These are phyloP conservation scores for Aspergillus ochraceus DNA, from an alignment of 2,329 filamentous ascomycete genomes.

Conservation along the genomic window DNA sequence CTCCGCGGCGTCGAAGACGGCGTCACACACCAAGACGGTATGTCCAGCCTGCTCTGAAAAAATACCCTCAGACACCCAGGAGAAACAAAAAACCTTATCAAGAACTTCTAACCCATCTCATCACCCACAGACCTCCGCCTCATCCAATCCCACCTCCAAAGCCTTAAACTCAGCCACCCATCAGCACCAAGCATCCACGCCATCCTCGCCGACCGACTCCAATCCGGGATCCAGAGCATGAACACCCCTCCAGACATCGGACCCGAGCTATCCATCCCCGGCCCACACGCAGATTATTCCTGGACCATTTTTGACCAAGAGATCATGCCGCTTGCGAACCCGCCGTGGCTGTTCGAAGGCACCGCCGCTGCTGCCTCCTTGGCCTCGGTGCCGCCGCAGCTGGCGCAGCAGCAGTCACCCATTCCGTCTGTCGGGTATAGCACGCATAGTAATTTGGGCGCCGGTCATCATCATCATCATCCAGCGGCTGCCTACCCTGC, in stretches of 20 bases:
- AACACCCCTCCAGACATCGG: slow-evolving; percentile 29
- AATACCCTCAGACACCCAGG: neutral
- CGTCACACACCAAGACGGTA: slow-evolving; percentile 31
- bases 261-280: slow-evolving; percentile 19
- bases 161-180: slow-evolving; percentile 22
- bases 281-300: slow-evolving; percentile 22
- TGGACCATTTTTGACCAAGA: slow-evolving; percentile 35
- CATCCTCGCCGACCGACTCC: slow-evolving; percentile 25
- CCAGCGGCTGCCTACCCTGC: too few relatives aligned
- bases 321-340: slow-evolving; percentile 30
- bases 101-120: neutral
- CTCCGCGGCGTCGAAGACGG: slow-evolving; percentile 30
- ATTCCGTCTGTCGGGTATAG: neutral
- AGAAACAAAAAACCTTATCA: too few relatives aligned
- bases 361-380: neutral
- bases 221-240: slow-evolving; percentile 30
- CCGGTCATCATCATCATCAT: neutral
- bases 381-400: neutral
- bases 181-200: slow-evolving; percentile 26
- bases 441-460: neutral
- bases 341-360: slow-evolving; percentile 28
- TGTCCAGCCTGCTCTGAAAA: neutral
- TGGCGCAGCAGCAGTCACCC: neutral
- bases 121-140: slow-evolving; percentile 21
- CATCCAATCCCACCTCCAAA: slow-evolving; percentile 27